Evolutionary conservation across 2,329 filamentous ascomycete genomes (phyloP).

Genomic region (Pestalotiopsis sp.): DNA sequence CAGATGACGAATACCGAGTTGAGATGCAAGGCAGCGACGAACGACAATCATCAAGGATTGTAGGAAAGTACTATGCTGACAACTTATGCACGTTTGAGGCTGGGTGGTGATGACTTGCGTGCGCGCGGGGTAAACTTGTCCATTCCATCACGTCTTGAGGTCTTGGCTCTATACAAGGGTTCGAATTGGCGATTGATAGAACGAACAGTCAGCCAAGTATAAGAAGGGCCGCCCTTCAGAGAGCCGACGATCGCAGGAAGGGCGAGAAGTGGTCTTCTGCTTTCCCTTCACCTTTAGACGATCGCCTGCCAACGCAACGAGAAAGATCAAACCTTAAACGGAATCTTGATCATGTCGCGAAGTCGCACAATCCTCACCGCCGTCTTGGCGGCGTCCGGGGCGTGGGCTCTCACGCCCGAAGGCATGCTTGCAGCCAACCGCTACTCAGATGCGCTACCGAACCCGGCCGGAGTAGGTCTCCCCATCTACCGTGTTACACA

Average conservation of each 20-base stretch:
- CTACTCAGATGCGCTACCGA: conserved; percentile 32
- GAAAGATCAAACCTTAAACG: neutral
- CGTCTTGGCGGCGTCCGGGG: conserved; percentile 26
- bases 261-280: neutral
- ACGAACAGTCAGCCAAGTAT: neutral
- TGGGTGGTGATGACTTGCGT: conserved; percentile 2
- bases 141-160: neutral
- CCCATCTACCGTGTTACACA: neutral
- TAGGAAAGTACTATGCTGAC: neutral
- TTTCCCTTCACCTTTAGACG: neutral
- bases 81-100: neutral
- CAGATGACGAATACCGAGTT: neutral
- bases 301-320: neutral
- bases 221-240: neutral
- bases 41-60: neutral
- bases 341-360: neutral
- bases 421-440: conserved; percentile 35
- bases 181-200: neutral
- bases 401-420: conserved; percentile 32
- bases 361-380: neutral
- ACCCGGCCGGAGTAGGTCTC: conserved; percentile 34
- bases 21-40: neutral
- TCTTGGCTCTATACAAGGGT: neutral
- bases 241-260: neutral
- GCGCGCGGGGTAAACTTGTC: neutral